Evolutionary conservation across 768 basidiomycete species (phyloP), one percentile per base, ranked within the genome.

Genomic region (Pleurotus giganteus): DNA sequence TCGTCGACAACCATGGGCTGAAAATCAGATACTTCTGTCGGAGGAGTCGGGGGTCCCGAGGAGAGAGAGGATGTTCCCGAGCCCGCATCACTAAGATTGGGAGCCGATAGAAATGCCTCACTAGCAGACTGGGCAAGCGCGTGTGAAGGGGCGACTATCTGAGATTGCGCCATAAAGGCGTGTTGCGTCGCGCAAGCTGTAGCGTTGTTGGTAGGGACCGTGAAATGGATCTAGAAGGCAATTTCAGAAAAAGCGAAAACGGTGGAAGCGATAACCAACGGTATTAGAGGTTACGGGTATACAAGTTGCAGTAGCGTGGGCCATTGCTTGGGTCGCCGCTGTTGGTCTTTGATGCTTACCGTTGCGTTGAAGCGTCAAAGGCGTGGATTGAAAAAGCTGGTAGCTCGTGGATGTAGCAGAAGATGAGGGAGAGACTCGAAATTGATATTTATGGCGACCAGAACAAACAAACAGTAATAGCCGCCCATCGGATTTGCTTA

Each of bases 401-500:
- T 12, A 23, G 47, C 29, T 15, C 23, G 17, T 34, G 47, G 27
- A 6, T 28, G 24, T 28, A 15, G 47, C 29, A 17, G 9, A n/a
- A 28, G 27, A 24, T 4, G 13, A 28, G 47, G 8, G 24, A 13
- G n/a, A 12, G 13, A 15, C 12, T 31, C 28, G 26, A 17, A 34
- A n/a, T 9, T 28, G 15, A 27, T 27, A 47, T 47, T 13, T 47
- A 7, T 41, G 39, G 39, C 39, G 12, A 17, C 8, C 2, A 7
- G n/a, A 41, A 41, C 39, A 41, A 41, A 41, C 39, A 41, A 41
- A 41, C 31, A 32, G 31, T 6, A 32, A 13, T 32, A 32, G 19
- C n/a, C 56, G 29, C 58, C 55, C 44, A 41, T 41, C 17, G n/a
- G 41, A 24, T 19, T 53, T 47, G 11, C 39, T 21, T 34, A 47